These are phyloP conservation scores for Quercus rubra DNA, from an alignment of 306 rosid genomes.

Conservation along the genomic window DNA sequence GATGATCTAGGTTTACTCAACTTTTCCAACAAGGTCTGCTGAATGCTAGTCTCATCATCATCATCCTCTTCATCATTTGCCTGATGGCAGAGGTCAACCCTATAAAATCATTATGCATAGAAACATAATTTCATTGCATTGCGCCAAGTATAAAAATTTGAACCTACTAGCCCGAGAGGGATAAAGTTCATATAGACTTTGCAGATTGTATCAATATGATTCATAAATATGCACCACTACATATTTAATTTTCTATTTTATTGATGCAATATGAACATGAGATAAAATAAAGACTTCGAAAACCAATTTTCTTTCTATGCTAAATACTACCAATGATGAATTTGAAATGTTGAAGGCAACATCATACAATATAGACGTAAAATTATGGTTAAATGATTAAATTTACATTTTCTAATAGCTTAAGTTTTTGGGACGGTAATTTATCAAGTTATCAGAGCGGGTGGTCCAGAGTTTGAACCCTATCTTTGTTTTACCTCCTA, in stretches of 20 bases:
- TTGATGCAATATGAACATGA: too few species aligned
- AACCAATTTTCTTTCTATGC: too few species aligned
- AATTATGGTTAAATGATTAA: too few species aligned
- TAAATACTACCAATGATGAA: too few species aligned
- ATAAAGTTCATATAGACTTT: background rate
- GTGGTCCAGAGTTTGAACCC: too few species aligned
- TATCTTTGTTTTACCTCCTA: too few species aligned
- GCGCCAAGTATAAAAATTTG: background rate
- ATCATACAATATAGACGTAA: too few species aligned
- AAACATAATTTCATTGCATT: constrained; percentile 24
- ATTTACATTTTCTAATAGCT: too few species aligned
- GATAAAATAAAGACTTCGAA: too few species aligned
- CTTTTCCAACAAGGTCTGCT: constrained; percentile 46
- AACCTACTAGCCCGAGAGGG: background rate
- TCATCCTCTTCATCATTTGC: constrained; percentile 66
- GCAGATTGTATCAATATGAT: background rate
- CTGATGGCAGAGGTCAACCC: constrained; percentile 87
- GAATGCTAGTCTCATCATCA: constrained; percentile 40
- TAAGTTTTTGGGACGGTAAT: too few species aligned
- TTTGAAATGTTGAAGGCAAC: too few species aligned
- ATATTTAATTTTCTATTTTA: background rate
- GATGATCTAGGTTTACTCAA: constrained; percentile 30
- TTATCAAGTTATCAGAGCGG: too few species aligned
- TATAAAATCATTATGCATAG: constrained; percentile 42
- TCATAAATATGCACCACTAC: background rate